phyloP scores from a whole-genome alignment of 352 stramenopile species.

The Phytophthora sp. region DNA sequence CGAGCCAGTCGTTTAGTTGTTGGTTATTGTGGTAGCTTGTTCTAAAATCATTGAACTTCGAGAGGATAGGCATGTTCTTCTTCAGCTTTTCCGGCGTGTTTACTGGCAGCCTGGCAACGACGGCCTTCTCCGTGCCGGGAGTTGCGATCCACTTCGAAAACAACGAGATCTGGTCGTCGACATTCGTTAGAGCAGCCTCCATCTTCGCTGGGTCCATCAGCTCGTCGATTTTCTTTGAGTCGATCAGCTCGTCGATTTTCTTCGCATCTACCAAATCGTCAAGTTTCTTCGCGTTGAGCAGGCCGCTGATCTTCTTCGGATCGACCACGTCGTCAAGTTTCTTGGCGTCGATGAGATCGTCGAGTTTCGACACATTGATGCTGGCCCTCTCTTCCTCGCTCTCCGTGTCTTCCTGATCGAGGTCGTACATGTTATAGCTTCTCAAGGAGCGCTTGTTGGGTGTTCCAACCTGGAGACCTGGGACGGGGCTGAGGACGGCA shows the following conservation, averaged over 20 bases:
- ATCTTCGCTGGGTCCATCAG: conserved; percentile 5
- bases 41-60: conserved; percentile 3
- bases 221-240: neutral
- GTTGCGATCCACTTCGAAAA: conserved; percentile 1
- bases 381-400: no score
- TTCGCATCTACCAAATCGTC: no score
- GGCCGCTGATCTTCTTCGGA: no score
- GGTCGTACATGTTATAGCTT: no score
- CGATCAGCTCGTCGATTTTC: conserved; percentile 10
- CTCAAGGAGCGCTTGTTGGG: no score
- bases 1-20: neutral
- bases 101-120: neutral
- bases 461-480: no score
- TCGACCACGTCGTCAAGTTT: no score
- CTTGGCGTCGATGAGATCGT: no score
- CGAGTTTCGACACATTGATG: no score
- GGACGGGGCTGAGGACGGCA: no score
- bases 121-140: neutral
- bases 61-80: conserved; percentile 1
- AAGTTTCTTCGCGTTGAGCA: no score
- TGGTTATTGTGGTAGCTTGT: neutral
- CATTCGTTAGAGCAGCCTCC: neutral
- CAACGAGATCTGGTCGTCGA: neutral
- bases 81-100: neutral
- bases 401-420: no score